Evolutionary conservation across 2,329 filamentous ascomycete species (phyloP).

Genomic region (Botrytis byssoidea): DNA sequence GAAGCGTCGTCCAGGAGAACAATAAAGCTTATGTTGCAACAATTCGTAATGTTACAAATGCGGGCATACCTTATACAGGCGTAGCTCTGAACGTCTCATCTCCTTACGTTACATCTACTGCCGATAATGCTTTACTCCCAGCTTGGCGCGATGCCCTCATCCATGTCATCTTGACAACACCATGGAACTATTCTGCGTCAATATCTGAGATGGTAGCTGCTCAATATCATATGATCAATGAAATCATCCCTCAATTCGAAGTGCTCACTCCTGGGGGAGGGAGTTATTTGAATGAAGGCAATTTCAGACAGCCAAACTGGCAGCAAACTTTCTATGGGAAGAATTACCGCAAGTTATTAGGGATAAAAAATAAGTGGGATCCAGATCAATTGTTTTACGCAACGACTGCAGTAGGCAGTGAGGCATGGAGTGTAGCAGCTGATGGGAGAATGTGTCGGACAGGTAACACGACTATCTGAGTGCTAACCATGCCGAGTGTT

Average conservation of each 20-base stretch:
- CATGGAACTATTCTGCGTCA: slow-evolving; percentile 40
- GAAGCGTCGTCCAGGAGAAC: slow-evolving; percentile 37
- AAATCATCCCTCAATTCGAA: slow-evolving; percentile 39
- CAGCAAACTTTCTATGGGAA: slow-evolving; percentile 47
- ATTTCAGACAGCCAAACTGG: slow-evolving; percentile 46
- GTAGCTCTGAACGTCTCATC: slow-evolving; percentile 38
- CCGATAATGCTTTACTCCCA: slow-evolving; percentile 44
- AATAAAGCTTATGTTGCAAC: slow-evolving; percentile 29
- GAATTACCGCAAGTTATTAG: slow-evolving; percentile 45
- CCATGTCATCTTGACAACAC: slow-evolving; percentile 37
- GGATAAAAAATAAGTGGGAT: slow-evolving; percentile 53
- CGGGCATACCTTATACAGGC: slow-evolving; percentile 39
- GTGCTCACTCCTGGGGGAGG: slow-evolving; percentile 45
- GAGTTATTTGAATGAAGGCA: slow-evolving; percentile 53
- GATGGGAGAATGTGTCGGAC: slow-evolving; percentile 44
- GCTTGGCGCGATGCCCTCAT: slow-evolving; percentile 43
- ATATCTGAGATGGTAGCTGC: slow-evolving; percentile 36
- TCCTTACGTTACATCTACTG: slow-evolving; percentile 22
- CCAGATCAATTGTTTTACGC: slow-evolving; percentile 48
- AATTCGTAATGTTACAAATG: slow-evolving; percentile 39
- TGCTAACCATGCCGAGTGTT: background rate
- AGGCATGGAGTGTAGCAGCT: slow-evolving; percentile 46
- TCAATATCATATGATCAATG: slow-evolving; percentile 38
- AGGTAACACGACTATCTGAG: background rate
- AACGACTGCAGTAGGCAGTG: slow-evolving; percentile 50